Evolutionary conservation across 768 basidiomycete species (phyloP).

Genomic region (Botryobasidium botryosum): DNA sequence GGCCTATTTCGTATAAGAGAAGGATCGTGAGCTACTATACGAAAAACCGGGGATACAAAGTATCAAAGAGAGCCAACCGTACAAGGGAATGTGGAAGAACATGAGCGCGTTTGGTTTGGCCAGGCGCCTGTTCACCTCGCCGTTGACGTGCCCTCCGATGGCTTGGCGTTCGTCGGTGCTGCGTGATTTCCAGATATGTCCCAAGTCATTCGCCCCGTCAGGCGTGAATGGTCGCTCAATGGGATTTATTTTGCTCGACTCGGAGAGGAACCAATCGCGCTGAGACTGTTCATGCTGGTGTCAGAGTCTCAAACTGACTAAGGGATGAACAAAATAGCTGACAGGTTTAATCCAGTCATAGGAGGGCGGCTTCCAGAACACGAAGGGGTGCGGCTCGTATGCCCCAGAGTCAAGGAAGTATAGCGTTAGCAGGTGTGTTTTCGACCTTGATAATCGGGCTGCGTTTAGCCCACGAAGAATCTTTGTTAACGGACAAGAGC

Average conservation of each 20-base stretch:
- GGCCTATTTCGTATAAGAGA: constrained; percentile 26
- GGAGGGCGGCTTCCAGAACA: constrained; percentile 43
- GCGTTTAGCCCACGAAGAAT: not conserved
- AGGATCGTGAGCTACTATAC: not conserved
- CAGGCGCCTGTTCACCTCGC: constrained; percentile 38
- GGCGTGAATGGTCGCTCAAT: constrained; percentile 76
- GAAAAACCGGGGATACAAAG: constrained; percentile 18
- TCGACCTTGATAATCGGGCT: constrained; percentile 60
- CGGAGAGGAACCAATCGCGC: constrained; percentile 80
- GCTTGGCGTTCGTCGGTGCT: not conserved
- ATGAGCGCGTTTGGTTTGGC: constrained; percentile 92
- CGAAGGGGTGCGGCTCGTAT: constrained; percentile 42
- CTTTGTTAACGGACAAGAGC: not conserved
- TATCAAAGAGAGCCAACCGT: no score
- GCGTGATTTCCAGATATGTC: constrained; percentile 32
- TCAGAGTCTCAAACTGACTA: not conserved
- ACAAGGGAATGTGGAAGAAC: constrained; percentile 98
- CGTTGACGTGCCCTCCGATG: no score
- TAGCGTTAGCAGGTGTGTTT: constrained; percentile 72
- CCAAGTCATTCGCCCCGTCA: constrained; percentile 55
- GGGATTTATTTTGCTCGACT: constrained; percentile 49
- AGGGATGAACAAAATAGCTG: constrained; percentile 11
- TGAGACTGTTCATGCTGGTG: constrained; percentile 34
- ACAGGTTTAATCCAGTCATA: constrained; percentile 78
- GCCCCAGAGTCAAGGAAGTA: constrained; percentile 85